Evolutionary conservation across 768 basidiomycete species (phyloP).

Genomic region (Fomitopsis serialis): DNA sequence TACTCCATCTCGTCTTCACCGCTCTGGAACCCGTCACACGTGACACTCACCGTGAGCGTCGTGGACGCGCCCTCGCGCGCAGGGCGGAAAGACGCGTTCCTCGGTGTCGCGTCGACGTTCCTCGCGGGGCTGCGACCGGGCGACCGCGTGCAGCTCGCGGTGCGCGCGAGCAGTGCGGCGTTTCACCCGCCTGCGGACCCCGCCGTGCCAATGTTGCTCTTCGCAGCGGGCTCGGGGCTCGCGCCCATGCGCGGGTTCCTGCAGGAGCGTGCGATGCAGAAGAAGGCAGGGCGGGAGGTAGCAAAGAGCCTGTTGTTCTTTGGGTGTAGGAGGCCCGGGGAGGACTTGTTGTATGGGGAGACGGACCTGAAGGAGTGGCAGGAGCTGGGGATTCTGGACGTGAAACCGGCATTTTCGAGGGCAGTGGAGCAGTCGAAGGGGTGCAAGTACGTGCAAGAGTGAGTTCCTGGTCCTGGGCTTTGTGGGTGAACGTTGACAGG

Average conservation of each 20-base stretch:
- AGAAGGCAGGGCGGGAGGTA: conserved; percentile 35
- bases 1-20: conserved; percentile 49
- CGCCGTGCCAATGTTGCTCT: conserved; percentile 36
- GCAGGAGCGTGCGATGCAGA: conserved; percentile 44
- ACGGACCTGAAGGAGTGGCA: conserved; percentile 39
- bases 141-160: conserved; percentile 36
- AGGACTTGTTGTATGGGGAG: conserved; percentile 39
- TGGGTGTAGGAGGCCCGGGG: conserved; percentile 37
- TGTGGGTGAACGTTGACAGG: not conserved
- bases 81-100: conserved; percentile 28
- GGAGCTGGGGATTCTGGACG: conserved; percentile 36
- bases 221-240: conserved; percentile 42
- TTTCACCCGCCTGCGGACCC: conserved; percentile 42
- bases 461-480: conserved; percentile 3
- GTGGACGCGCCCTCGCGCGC: conserved; percentile 33
- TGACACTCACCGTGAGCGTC: conserved; percentile 42
- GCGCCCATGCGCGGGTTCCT: conserved; percentile 49
- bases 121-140: conserved; percentile 36
- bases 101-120: conserved; percentile 43
- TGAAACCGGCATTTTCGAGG: conserved; percentile 37
- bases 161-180: conserved; percentile 31
- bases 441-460: conserved; percentile 28
- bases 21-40: conserved; percentile 35
- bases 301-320: conserved; percentile 40
- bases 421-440: conserved; percentile 14